These are phyloP conservation scores for Pleomassaria siparia DNA, from an alignment of 2,329 filamentous ascomycete species.

Conservation along the genomic window DNA sequence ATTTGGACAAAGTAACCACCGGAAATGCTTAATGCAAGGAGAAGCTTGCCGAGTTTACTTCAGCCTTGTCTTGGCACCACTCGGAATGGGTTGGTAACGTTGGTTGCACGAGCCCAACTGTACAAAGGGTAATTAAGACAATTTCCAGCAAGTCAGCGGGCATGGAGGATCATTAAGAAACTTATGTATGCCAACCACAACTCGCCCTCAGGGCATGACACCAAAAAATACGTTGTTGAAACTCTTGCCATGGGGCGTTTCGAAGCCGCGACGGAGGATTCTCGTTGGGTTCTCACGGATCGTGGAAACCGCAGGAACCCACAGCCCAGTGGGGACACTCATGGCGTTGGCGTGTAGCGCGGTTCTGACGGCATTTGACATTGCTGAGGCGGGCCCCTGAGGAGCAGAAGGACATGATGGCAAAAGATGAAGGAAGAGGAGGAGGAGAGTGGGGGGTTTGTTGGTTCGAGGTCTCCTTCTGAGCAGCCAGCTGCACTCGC, in stretches of 20 bases:
- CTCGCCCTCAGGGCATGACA: background rate
- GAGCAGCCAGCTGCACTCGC: constrained; percentile 20
- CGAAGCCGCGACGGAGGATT: constrained; percentile 3
- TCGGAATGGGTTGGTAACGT: background rate
- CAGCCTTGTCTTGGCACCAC: constrained; percentile 14
- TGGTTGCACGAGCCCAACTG: background rate
- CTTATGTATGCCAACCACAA: constrained; percentile 7
- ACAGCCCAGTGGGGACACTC: background rate
- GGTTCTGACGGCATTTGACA: background rate
- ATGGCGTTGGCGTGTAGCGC: background rate
- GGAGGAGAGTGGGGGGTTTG: background rate
- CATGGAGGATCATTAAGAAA: constrained; percentile 14
- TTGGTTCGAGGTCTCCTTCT: background rate
- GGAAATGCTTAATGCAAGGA: constrained; percentile 8
- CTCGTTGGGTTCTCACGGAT: background rate
- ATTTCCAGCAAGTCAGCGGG: constrained; percentile 6
- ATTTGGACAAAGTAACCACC: background rate
- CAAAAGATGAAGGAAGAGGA: background rate
- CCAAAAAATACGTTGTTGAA: constrained; percentile 10
- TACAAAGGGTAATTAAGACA: background rate
- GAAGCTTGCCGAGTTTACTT: background rate
- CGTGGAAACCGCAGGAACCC: constrained; percentile 2
- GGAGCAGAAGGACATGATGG: background rate
- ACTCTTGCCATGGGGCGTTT: constrained; percentile 7
- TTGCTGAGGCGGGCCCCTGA: background rate